Evolutionary conservation across 2,329 filamentous ascomycete species (phyloP), one percentile per base, ranked within the genome.

Genomic region (Alternaria triticina): DNA sequence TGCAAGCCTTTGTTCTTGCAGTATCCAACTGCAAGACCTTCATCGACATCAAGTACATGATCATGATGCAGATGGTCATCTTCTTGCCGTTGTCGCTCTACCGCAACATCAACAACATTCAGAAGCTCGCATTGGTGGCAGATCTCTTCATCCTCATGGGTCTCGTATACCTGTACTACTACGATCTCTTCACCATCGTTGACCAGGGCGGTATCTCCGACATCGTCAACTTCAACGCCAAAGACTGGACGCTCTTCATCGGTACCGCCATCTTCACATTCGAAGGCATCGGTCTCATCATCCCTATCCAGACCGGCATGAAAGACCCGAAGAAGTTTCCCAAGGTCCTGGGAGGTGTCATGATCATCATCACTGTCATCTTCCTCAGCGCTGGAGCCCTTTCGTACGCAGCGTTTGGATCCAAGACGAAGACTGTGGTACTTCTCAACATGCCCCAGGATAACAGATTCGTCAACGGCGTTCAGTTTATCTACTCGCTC

Each of bases 251-350:
- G 0, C 86, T 99, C 5, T 98, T 99, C 79, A 99, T 99, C 73
- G 96, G 96, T 65, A 99, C 96, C 0, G 96, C 96, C 27, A 98
- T 99, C 78, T 99, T 99, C 83, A 98, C 96, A 0, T 99, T 98
- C 76, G 96, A 99, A 78, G 96, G 96, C 27, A 96, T 99, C 65
- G 96, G 96, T 12, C 88, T 99, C 52, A 96, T 99, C 80, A 97
- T 99, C 66, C 96, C 96, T 0, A 97, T 99, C 64, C 96, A 99
- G 81, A 94, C 96, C 75, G 96, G 94, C 22, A 99, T 99, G 96
- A 92, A 90, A 77, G 86, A 94, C 45, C 96, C 95, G 0, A 85
- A 90, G 68, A 95, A 97, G 78, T 99, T 99, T 80, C 94, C 96
- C 50, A 87, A 88, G 63, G 95, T 99, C 51, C 89, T 99, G 68